Evolutionary conservation across 345 rosid genomes (phyloP).

Genomic region (Pelargonium nanum): DNA sequence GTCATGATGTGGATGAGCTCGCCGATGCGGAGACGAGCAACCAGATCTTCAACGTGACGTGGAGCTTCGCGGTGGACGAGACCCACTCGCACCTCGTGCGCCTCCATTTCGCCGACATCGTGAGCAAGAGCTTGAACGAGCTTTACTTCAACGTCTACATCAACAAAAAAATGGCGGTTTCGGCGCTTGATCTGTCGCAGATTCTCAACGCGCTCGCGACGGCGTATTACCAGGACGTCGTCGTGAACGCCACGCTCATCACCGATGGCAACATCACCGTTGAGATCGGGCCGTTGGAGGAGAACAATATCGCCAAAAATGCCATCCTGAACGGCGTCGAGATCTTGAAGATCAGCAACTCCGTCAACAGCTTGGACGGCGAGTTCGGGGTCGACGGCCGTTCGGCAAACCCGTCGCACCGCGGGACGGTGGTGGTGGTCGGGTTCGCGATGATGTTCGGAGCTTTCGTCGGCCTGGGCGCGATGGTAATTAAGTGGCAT

Average conservation of each 20-base stretch:
- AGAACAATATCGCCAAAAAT: conserved; percentile 4
- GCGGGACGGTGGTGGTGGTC: conserved; percentile 11
- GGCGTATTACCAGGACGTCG: conserved; percentile 13
- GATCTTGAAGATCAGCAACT: conserved; percentile 15
- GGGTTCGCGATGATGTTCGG: conserved; percentile 21
- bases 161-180: conserved; percentile 11
- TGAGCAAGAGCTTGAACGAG: conserved; percentile 15
- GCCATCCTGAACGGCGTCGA: conserved; percentile 18
- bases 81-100: conserved; percentile 9
- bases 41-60: conserved; percentile 16
- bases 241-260: conserved; percentile 13
- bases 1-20: too few relatives aligned
- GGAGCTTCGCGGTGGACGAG: conserved; percentile 13
- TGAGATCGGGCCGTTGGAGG: conserved; percentile 14
- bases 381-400: conserved; percentile 12
- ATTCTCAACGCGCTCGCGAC: conserved; percentile 5
- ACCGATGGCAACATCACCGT: conserved; percentile 4
- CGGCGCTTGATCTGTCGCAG: conserved; percentile 16
- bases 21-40: conserved; percentile 5
- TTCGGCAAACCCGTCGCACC: not conserved
- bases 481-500: conserved; percentile 17
- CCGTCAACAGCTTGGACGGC: conserved; percentile 17
- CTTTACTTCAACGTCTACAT: conserved; percentile 20
- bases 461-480: conserved; percentile 16
- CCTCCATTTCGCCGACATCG: conserved; percentile 15